These are phyloP conservation scores for Globisporangium nunn DNA, from an alignment of 352 stramenopile genomes.

Conservation along the genomic window DNA sequence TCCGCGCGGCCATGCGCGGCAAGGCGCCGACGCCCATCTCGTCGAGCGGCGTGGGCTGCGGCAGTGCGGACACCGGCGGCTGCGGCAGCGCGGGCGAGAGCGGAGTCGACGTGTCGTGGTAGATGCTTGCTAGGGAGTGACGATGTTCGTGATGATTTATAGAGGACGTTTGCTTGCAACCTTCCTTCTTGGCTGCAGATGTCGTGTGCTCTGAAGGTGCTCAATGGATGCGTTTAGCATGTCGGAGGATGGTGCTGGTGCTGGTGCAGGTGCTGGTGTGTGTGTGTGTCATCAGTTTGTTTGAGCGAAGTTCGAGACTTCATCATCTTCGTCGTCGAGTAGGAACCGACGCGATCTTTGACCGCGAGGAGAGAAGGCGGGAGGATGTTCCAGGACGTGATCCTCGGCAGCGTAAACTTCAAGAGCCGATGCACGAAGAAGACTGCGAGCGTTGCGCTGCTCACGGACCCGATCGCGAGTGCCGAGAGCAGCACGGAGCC, in stretches of 20 bases:
- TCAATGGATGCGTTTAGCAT: no score
- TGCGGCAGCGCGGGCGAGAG: conserved; percentile 8
- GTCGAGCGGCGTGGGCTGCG: conserved; percentile 52
- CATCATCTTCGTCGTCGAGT: background rate
- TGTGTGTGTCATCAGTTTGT: no score
- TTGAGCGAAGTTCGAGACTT: no score
- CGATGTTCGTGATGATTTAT: conserved; percentile 17
- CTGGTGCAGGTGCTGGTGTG: no score
- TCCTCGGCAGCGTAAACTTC: conserved; percentile 38
- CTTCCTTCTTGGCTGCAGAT: background rate
- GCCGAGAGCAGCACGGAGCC: conserved; percentile 40
- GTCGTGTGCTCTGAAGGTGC: no score
- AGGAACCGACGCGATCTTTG: background rate
- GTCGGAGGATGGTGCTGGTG: no score
- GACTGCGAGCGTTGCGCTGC: conserved; percentile 14
- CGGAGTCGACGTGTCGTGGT: conserved; percentile 17
- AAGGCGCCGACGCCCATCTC: conserved; percentile 56
- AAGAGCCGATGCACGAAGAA: conserved; percentile 42
- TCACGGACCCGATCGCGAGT: conserved; percentile 28
- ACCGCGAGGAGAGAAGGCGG: background rate
- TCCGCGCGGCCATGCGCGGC: conserved; percentile 72
- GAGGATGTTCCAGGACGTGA: conserved; percentile 59
- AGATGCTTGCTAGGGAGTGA: conserved; percentile 1
- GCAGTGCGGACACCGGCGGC: conserved; percentile 8
- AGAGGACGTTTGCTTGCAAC: conserved; percentile 15